Conservation (phyloP, 306 rosid species). For the Crotalaria pallida region DNA sequence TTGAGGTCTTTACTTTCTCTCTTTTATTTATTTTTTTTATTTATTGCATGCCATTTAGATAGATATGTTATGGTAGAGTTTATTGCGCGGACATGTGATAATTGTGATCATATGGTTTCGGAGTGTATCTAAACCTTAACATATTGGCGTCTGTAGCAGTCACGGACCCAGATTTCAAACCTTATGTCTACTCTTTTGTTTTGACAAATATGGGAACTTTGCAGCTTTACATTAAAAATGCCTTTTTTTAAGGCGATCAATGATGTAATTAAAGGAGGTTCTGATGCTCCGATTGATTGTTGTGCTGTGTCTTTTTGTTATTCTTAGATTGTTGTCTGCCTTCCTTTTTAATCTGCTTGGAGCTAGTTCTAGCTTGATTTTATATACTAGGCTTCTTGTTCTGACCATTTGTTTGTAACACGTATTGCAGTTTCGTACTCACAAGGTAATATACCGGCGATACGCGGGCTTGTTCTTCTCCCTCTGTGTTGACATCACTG, state of each 20-base stretch:
- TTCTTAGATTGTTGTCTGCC: background rate
- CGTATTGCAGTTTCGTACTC: slow-evolving; percentile 82
- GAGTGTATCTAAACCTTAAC: no score
- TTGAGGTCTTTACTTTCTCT: slow-evolving; percentile 51
- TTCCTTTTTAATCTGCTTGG: background rate
- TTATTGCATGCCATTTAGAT: background rate
- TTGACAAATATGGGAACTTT: background rate
- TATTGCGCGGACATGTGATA: no score
- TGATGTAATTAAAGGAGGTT: background rate
- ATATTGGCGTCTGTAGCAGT: no score
- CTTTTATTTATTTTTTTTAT: background rate
- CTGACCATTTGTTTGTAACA: slow-evolving; percentile 9
- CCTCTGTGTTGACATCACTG: slow-evolving; percentile 96
- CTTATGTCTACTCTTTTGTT: background rate
- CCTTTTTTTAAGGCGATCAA: background rate
- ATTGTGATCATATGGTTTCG: no score
- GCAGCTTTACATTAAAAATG: background rate
- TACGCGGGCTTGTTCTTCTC: slow-evolving; percentile 97
- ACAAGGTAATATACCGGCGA: slow-evolving; percentile 92
- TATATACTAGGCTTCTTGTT: background rate
- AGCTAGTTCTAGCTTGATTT: background rate
- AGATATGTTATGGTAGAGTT: no score
- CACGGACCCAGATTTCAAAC: no score
- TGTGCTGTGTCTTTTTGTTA: background rate
- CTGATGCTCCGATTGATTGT: background rate